Percentiles rank a stretch among this genome's conserved stretches.
Evolutionary conservation across 768 basidiomycete species (phyloP).

Genomic region (Heimioporus sp.): DNA sequence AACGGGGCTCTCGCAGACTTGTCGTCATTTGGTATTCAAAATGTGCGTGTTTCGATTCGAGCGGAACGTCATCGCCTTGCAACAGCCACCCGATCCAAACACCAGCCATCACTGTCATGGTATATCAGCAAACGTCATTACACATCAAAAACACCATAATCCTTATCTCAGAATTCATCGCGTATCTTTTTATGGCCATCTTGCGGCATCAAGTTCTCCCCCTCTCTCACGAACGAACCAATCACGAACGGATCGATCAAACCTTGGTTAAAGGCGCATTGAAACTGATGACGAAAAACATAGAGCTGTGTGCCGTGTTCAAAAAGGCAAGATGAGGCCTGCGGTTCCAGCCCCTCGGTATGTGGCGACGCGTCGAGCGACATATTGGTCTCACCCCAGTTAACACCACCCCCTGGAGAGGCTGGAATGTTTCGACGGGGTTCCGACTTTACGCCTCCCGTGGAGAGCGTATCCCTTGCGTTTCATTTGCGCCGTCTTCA

Average conservation of each 20-base stretch:
- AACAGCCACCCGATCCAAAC: not conserved
- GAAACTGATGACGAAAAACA: not conserved
- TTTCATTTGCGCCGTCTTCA: too few relatives aligned
- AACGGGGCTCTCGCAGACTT: not conserved
- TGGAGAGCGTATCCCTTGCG: too few relatives aligned
- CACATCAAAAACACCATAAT: not conserved
- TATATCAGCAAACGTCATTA: constrained; percentile 1
- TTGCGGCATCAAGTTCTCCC: constrained; percentile 9
- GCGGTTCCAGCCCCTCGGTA: not conserved
- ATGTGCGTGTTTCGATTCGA: too few relatives aligned
- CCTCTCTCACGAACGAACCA: constrained; percentile 15
- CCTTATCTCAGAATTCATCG: constrained; percentile 13
- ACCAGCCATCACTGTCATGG: not conserved
- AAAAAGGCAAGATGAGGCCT: constrained; percentile 1
- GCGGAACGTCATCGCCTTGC: too few relatives aligned
- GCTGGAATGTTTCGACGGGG: too few relatives aligned
- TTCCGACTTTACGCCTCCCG: too few relatives aligned
- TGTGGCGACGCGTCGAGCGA: not conserved
- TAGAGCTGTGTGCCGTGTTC: constrained; percentile 4
- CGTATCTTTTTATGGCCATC: constrained; percentile 3
- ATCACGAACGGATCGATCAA: constrained; percentile 15
- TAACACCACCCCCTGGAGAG: too few relatives aligned
- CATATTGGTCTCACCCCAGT: too few relatives aligned
- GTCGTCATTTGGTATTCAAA: not conserved
- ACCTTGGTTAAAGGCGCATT: constrained; percentile 11